Base-by-base conservation (phyloP, 768 basidiomycete genomes). In the Asterophora parasitica region DNA sequence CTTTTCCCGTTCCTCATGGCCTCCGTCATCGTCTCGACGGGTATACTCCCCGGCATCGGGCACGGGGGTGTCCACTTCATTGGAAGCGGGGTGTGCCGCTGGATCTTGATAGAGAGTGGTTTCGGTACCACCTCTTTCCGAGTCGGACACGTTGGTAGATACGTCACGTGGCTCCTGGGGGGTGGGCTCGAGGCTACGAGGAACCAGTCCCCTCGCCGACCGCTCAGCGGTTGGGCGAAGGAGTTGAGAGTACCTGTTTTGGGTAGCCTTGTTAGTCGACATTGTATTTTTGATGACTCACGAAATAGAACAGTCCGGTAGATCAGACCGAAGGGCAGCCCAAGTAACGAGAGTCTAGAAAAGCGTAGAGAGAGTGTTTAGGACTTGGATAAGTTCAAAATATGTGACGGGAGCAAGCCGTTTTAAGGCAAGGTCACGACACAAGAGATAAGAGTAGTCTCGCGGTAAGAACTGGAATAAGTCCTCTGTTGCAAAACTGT, bases 261-360 rank as follows among this genome's bases (percentile, higher is more conserved):
- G 17, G 23, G 23, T 23, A 37, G 26, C 37, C 32, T 45, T n/a
- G 15, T 12, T 17, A 42, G 20, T 16, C 17, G 16, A 26, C 11
- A 12, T 31, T 31, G 30, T 4, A 31, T 9, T 7, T 10, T 17
- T 5, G 37, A n/a, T 12, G 33, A 27, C 34, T 49, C 42, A 43
- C 39, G 26, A 20, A 16, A 7, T 4, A n/a, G 48, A 42, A 44
- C 20, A 15, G 17, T 35, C 27, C 19, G 52, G 48, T 46, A 41
- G 52, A 53, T 53, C 52, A 49, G 52, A 46, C 48, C 48, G 16
- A 46, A 15, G 27, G 44, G 9, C 12, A 35, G 44, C 44, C 44
- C 44, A 46, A 5, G 4, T 15, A 10, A 38, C 35, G 27, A 28
- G 44, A 37, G 44, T 38, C 44, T 11, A 23, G 17, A 37, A 27